Evolutionary conservation across 306 rosid genomes (phyloP), one percentile per base, ranked within the genome.

Genomic region (Trifolium pratense): DNA sequence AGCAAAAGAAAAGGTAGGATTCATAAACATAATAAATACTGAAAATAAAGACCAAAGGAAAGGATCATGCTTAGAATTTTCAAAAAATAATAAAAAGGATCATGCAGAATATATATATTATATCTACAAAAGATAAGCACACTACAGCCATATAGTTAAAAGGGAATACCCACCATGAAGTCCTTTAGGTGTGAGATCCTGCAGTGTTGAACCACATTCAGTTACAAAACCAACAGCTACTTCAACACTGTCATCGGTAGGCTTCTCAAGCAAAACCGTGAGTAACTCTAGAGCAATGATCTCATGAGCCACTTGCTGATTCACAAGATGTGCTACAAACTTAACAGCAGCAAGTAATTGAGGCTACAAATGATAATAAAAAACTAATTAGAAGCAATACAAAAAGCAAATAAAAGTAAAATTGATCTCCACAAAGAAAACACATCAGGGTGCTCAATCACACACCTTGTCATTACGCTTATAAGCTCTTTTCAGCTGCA

Each of bases 211-310:
- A 59, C 99, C 99, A 74, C 91, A 88, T 56, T 94, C 95, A 1
- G 89, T 89, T 39, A 91, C 99, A 94, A 94, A 94, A 53, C 96
- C 97, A 60, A 94, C 99, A 64, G 99, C 99, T 46, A 91, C 97
- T 86, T 94, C 97, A 78, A 94, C 99, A 81, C 96, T 91, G 75
- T 91, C 96, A 73, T 91, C 93, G 1, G 95, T 88, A 36, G 99
- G 99, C 66, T 91, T 89, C 86, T 94, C 96, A 1, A 94, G 90
- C 26, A 94, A 81, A 82, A 91, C 91, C 4, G 97, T 94, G 31
- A 94, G 95, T 60, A 94, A 79, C 86, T 91, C 99, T 32, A 94
- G 58, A 36, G 97, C 97, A 70, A 94, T 88, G 62, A 94, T 89
- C 76, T 94, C 97, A 60, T 91, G 93, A 59, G 99, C 96, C 75